Conservation (phyloP, 1,284 basidiomycete genomes). For the Moesziomyces sp. region DNA sequence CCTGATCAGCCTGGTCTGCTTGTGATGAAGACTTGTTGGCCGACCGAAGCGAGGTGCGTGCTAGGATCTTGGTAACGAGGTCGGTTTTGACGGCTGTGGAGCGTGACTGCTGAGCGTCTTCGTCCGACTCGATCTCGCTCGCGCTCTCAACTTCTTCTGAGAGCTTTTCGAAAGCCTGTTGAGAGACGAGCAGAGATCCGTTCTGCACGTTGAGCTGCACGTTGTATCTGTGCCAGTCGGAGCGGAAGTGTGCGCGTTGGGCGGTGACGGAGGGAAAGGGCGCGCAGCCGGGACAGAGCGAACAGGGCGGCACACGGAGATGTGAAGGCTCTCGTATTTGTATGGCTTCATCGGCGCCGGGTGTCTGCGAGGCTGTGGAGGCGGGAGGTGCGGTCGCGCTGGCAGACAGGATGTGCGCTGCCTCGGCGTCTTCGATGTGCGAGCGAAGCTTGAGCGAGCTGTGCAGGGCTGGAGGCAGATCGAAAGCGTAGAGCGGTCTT, state of each 20-base stretch:
- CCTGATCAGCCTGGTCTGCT: constrained; percentile 11
- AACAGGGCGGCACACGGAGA: constrained; percentile 48
- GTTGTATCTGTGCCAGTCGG: constrained; percentile 98
- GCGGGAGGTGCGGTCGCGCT: background rate
- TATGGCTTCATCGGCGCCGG: constrained; percentile 3
- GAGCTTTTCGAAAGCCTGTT: constrained; percentile 44
- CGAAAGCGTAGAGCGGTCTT: constrained; percentile 56
- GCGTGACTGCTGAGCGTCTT: constrained; percentile 17
- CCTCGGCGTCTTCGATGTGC: constrained; percentile 28
- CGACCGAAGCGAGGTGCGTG: constrained; percentile 33
- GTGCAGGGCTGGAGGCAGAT: constrained; percentile 39
- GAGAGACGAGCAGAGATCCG: constrained; percentile 22
- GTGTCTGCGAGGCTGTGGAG: constrained; percentile 6
- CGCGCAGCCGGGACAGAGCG: constrained; percentile 68
- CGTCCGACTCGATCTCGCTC: constrained; percentile 43
- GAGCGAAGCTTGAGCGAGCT: constrained; percentile 40
- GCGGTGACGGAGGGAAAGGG: constrained; percentile 81
- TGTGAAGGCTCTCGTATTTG: constrained; percentile 21
- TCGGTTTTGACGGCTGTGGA: constrained; percentile 35
- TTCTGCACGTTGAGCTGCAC: constrained; percentile 73
- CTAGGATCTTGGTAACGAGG: constrained; percentile 50
- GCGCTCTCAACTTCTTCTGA: constrained; percentile 48
- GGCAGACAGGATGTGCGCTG: constrained; percentile 22
- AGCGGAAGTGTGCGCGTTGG: constrained; percentile 87
- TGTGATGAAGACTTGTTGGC: background rate